Evolutionary conservation across 176 grass and related monocot species (phyloP).

Genomic region (Poa annua): DNA sequence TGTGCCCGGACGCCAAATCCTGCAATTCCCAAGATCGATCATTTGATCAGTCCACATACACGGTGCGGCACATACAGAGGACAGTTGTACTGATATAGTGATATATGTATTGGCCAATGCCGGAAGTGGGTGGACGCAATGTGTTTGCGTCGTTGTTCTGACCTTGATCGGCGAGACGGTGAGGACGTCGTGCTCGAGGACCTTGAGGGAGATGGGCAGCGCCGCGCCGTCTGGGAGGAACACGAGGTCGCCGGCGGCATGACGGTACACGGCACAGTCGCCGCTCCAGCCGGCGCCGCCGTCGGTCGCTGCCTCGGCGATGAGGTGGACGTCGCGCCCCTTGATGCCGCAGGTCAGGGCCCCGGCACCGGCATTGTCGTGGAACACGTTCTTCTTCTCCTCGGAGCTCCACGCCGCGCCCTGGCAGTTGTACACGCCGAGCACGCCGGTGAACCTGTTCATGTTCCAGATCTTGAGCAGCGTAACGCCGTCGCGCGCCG

Average conservation of each 20-base stretch:
- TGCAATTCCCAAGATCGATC: slow-evolving; percentile 17
- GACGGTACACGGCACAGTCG: slow-evolving; percentile 67
- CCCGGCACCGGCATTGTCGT: slow-evolving; percentile 53
- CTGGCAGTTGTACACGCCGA: slow-evolving; percentile 98
- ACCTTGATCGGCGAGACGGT: slow-evolving; percentile 91
- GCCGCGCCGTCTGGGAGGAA: slow-evolving; percentile 53
- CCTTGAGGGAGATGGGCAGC: slow-evolving; percentile 73
- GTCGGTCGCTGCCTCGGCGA: slow-evolving; percentile 67
- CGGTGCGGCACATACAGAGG: not conserved
- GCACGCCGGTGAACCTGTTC: slow-evolving; percentile 86
- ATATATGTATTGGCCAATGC: not conserved
- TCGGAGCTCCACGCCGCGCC: slow-evolving; percentile 85
- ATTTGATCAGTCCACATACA: not conserved
- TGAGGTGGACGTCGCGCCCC: slow-evolving; percentile 71
- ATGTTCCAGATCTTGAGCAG: slow-evolving; percentile 99
- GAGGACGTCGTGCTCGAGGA: slow-evolving; percentile 84
- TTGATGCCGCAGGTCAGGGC: slow-evolving; percentile 63
- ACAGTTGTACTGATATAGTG: not conserved
- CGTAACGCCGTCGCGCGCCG: slow-evolving; percentile 76
- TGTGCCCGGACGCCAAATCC: slow-evolving; percentile 64
- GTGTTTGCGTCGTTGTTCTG: not conserved
- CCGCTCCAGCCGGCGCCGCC: slow-evolving; percentile 68
- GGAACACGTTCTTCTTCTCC: slow-evolving; percentile 93
- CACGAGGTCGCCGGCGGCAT: slow-evolving; percentile 49
- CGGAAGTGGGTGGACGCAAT: not conserved